Conservation (phyloP, 345 rosid species). For the Moringa oleifera region DNA sequence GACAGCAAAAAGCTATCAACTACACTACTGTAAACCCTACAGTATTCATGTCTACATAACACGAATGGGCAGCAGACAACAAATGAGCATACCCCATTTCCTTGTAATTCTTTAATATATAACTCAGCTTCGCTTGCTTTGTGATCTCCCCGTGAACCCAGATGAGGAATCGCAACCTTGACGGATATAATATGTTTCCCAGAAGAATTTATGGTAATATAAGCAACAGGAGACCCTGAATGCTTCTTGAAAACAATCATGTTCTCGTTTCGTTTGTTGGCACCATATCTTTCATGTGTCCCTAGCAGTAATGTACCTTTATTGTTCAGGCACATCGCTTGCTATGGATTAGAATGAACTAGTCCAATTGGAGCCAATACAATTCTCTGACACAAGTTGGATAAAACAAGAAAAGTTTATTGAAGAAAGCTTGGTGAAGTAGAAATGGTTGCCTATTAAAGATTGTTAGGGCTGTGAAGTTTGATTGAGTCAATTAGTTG, state of each 20-base stretch:
- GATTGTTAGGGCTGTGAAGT: too few species aligned
- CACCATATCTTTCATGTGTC: too few species aligned
- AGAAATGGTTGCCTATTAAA: too few species aligned
- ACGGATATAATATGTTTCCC: constrained; percentile 58
- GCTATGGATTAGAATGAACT: too few species aligned
- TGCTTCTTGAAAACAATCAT: constrained; percentile 48
- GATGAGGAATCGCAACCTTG: constrained; percentile 26
- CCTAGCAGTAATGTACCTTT: too few species aligned
- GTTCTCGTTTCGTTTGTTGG: constrained; percentile 82
- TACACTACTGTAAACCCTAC: constrained; percentile 38
- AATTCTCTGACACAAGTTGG: too few species aligned
- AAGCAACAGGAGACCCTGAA: constrained; percentile 47
- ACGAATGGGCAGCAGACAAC: constrained; percentile 24
- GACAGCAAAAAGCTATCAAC: constrained; percentile 22
- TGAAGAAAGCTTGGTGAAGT: too few species aligned
- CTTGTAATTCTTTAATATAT: constrained; percentile 30
- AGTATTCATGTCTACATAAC: constrained; percentile 30
- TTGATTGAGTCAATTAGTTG: too few species aligned
- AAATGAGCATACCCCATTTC: constrained; percentile 43
- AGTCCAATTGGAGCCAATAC: too few species aligned
- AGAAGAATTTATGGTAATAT: constrained; percentile 44
- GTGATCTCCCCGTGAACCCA: constrained; percentile 36
- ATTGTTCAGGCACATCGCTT: too few species aligned
- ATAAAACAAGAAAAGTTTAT: too few species aligned
- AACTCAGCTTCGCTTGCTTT: constrained; percentile 25